Base-by-base conservation (phyloP, 176 grass and related monocot genomes). In the Ananas comosus region DNA sequence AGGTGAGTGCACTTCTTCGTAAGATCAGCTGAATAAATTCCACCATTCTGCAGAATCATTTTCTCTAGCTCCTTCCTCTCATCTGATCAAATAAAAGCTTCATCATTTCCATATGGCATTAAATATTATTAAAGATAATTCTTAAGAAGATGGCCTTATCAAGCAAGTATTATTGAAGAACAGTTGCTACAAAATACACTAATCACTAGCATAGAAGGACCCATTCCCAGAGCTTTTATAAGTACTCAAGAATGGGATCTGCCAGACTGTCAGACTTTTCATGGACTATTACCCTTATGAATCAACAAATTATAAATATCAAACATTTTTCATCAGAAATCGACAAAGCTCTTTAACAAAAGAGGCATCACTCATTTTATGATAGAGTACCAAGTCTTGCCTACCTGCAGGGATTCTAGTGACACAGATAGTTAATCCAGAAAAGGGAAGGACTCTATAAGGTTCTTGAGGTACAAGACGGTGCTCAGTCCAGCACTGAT, bases 401-500 rank as follows among this genome's bases (percentile, higher is more conserved):
- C 59, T 72, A 90, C 93, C 93, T 78, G 65, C 61, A 77, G 85
- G 54, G 49, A 97, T 73, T 87, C 76, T 92, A 52, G 93, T 92
- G 58, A 97, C 72, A 33, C 86, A 97, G 70, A 97, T 97, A 81
- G 70, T 90, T 74, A 97, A 80, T 21, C 93, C 93, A 90, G 74
- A 74, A 74, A 97, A 97, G 75, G 93, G 93, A 71, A 75, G 89
- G 72, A 97, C 84, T 74, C 82, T 88, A 77, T 92, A 85, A 48
- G 88, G 77, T 74, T 97, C 93, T 70, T 90, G 93, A 81, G 93
- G 93, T 18, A 97, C 86, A 81, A 97, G 73, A 54, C 89, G 86
- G 80, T 97, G 93, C 76, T 97, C 86, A 48, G 42, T 85, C 93
- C 93, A 97, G 70, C 93, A 97, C 65, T 92, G 86, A 53, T 86